Conservation (phyloP, 1,284 basidiomycete species). For the Irpex sp. region DNA sequence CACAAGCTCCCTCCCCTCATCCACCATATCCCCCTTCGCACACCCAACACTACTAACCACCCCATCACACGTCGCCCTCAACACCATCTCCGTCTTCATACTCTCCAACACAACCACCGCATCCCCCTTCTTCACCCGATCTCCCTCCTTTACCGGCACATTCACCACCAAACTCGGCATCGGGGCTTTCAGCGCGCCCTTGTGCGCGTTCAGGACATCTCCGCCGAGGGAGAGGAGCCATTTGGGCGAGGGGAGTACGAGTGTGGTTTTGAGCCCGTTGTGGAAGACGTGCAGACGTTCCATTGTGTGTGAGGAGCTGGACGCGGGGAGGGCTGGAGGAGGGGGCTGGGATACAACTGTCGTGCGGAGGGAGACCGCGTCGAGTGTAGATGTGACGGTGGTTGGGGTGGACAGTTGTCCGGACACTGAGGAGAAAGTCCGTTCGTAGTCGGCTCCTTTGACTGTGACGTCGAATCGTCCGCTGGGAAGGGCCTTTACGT, state of each 20-base stretch:
- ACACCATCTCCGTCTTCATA: conserved; percentile 93
- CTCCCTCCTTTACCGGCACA: conserved; percentile 70
- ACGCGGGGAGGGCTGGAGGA: conserved; percentile 43
- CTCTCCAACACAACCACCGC: conserved; percentile 83
- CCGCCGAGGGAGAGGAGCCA: conserved; percentile 62
- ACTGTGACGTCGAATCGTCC: conserved; percentile 54
- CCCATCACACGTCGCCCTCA: conserved; percentile 66
- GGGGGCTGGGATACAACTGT: conserved; percentile 70
- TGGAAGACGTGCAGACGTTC: conserved; percentile 71
- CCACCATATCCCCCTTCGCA: conserved; percentile 80
- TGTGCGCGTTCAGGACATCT: conserved; percentile 44
- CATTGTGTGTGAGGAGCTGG: conserved; percentile 45
- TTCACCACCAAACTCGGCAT: conserved; percentile 90
- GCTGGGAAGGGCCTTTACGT: conserved; percentile 36
- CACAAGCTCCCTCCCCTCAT: conserved; percentile 79
- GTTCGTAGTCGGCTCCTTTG: conserved; percentile 24
- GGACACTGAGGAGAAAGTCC: conserved; percentile 44
- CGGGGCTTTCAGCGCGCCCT: conserved; percentile 65
- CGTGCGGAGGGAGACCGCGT: conserved; percentile 41
- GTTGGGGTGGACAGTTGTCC: conserved; percentile 50
- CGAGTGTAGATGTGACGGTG: conserved; percentile 45
- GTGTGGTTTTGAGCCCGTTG: conserved; percentile 50
- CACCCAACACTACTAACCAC: conserved; percentile 70
- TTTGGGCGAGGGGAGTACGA: conserved; percentile 56
- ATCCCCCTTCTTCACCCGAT: conserved; percentile 76